phyloP scores from a whole-genome alignment of 2,329 filamentous ascomycete species.

The Xylogone sp. region DNA sequence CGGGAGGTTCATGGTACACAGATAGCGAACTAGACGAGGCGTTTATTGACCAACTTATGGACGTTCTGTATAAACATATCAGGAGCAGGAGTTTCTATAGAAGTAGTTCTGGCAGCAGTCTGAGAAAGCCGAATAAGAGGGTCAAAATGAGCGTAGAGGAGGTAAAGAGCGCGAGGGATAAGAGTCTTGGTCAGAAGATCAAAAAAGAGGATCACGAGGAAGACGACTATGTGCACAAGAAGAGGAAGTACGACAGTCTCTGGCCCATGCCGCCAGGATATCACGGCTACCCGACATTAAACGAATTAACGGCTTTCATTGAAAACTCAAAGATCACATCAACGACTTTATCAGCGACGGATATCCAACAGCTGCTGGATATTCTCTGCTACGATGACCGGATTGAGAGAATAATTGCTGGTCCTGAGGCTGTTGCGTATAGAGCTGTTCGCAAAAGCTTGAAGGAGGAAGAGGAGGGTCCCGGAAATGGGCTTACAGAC shows the following conservation, averaged over 20 bases:
- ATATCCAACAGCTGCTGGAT: constrained; percentile 82
- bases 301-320: constrained; percentile 73
- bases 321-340: constrained; percentile 66
- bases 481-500: constrained; percentile 60
- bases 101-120: constrained; percentile 28
- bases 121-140: constrained; percentile 53
- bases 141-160: constrained; percentile 45
- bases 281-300: constrained; percentile 74
- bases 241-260: constrained; percentile 21
- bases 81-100: constrained; percentile 68
- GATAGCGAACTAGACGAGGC: constrained; percentile 86
- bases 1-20: constrained; percentile 91
- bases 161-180: constrained; percentile 26
- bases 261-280: constrained; percentile 61
- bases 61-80: constrained; percentile 70
- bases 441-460: constrained; percentile 26
- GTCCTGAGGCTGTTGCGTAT: constrained; percentile 28
- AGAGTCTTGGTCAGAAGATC: constrained; percentile 13
- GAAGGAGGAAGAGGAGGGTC: constrained; percentile 33
- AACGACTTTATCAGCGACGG: constrained; percentile 64
- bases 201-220: constrained; percentile 9
- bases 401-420: constrained; percentile 56
- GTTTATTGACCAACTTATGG: constrained; percentile 75
- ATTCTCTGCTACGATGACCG: constrained; percentile 86
- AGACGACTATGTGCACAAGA: constrained; percentile 12